Conservation (phyloP, 768 basidiomycete species). For the Neoboletus subvelutipes region DNA sequence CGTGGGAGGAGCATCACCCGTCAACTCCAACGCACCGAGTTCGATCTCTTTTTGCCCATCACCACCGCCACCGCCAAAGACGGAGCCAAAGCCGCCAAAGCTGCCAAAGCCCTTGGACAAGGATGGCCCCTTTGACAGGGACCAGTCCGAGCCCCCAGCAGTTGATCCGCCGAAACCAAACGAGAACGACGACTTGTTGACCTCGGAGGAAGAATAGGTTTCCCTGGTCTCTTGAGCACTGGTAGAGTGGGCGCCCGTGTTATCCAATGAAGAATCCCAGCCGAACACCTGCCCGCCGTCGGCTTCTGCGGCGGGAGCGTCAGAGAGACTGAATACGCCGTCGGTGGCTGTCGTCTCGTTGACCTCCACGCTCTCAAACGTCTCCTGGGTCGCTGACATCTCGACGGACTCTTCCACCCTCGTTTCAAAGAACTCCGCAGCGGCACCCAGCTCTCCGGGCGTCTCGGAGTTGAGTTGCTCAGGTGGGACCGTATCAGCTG, state of each 20-base stretch:
- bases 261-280: constrained; percentile 5
- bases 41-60: not conserved
- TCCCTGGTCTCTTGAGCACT: not conserved
- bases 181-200: not conserved
- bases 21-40: not conserved
- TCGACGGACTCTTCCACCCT: constrained; percentile 10
- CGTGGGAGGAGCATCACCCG: not conserved
- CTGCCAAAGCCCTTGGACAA: not conserved
- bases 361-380: constrained; percentile 2
- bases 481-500: constrained; percentile 28
- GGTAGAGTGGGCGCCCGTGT: not conserved
- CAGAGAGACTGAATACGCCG: not conserved
- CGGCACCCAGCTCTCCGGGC: not conserved
- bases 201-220: not conserved
- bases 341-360: not conserved
- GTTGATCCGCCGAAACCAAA: constrained; percentile 4
- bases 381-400: constrained; percentile 2
- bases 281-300: not conserved
- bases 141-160: not conserved
- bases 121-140: not conserved
- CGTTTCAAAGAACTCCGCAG: constrained; percentile 4
- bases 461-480: constrained; percentile 17
- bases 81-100: not conserved
- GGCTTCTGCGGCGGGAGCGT: not conserved
- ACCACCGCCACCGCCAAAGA: constrained; percentile 6